Base-by-base conservation (phyloP, 1,139 yeast genomes). In the Geotrichum australiense region DNA sequence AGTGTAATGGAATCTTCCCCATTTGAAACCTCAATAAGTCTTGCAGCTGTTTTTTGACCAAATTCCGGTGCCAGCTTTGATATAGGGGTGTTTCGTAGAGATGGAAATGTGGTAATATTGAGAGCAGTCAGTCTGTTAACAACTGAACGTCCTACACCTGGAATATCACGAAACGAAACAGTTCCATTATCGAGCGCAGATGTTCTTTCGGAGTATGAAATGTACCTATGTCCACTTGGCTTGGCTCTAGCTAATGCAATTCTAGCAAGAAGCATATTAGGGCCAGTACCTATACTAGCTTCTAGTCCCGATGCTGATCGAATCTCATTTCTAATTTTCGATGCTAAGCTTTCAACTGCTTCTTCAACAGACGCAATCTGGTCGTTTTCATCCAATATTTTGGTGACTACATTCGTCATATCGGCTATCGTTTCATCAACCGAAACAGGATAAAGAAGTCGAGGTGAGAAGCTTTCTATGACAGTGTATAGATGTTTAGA, bases 361-460 rank as follows among this genome's bases (percentile, higher is more conserved):
- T 37, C 37, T 18, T 39, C 35, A 8, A 37, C 18, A 12, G 16
- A 5, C 3, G 32, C 34, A 4, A 35, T 10, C 20, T 25, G 35
- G 4, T n/a, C 31, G 10, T 18, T n/a, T 11, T 28, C 26, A 4
- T 21, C 29, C 6, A n/a, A n/a, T 20, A 12, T 14, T 15, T 12
- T 12, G 18, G 19, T n/a, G 31, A 41, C 38, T 4, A 35, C 24
- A 3, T 21, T 34, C 0, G 84, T 65, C 1, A 80, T 70, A 52
- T 89, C 95, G 11, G 89, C 62, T 22, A 91, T 63, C 0, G 86
- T 96, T 56, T 91, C 98, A 60, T 91, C 98, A 4, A 91, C 79
- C 53, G 93, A 86, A 0, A 91, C 87, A 0, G 98, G 97, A 33
- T 77, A 70, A 2, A 91, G 71, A 5, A 75, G 63, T 51, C 80